Evolutionary conservation across 441 rosid genomes (phyloP).

Genomic region (Rhodomyrtus psidioides): DNA sequence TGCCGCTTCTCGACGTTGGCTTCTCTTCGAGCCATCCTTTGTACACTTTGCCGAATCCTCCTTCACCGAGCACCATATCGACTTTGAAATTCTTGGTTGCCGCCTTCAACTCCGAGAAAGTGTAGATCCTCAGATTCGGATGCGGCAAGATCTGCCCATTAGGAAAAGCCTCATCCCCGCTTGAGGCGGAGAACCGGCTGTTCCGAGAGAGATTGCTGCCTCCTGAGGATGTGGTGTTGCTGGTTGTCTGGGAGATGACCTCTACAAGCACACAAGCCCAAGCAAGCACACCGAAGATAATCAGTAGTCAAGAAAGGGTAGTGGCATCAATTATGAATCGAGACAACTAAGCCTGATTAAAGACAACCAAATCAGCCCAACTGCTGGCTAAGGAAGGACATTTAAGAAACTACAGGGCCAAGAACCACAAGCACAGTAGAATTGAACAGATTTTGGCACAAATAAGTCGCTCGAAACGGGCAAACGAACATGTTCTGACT

Average conservation of each 20-base stretch:
- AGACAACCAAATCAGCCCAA: background rate
- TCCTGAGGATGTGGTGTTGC: background rate
- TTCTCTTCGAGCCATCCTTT: constrained; percentile 13
- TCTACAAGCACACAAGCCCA: background rate
- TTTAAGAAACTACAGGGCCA: background rate
- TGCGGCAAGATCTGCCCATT: constrained; percentile 1
- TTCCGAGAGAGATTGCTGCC: background rate
- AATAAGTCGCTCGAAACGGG: background rate
- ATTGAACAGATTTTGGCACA: background rate
- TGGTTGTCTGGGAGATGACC: background rate
- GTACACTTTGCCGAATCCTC: constrained; percentile 5
- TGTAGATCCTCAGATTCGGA: background rate
- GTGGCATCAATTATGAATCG: background rate
- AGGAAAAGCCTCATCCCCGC: background rate
- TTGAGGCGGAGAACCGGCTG: constrained; percentile 3
- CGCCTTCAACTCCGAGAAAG: background rate
- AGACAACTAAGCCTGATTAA: background rate
- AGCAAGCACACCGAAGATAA: background rate
- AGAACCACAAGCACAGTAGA: background rate
- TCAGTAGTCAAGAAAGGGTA: background rate
- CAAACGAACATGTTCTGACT: background rate
- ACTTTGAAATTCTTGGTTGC: constrained; percentile 3
- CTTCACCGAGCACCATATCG: constrained; percentile 2
- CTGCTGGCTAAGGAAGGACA: background rate
- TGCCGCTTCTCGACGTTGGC: background rate